These are phyloP conservation scores for Stemphylium beticola DNA, from an alignment of 2,329 filamentous ascomycete species.

Conservation along the genomic window DNA sequence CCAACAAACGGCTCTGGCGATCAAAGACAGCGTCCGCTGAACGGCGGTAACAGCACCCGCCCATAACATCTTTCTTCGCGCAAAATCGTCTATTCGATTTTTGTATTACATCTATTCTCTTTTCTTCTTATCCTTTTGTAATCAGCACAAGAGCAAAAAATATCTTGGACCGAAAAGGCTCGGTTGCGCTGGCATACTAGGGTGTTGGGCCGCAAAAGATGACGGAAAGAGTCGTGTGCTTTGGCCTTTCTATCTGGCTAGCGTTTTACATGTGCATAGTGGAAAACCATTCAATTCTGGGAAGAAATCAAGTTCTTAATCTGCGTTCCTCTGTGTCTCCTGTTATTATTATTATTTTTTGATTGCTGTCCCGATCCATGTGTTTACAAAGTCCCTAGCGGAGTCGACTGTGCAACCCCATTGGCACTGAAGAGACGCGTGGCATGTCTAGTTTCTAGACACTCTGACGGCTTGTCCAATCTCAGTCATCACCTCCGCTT, in stretches of 20 bases:
- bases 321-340: too few relatives aligned
- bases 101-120: background rate
- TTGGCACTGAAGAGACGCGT: too few relatives aligned
- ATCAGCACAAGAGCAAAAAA: background rate
- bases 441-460: too few relatives aligned
- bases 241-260: background rate
- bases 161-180: background rate
- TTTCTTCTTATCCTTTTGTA: conserved; percentile 9
- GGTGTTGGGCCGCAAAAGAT: conserved; percentile 5
- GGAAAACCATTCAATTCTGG: too few relatives aligned
- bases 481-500: too few relatives aligned
- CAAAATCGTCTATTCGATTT: background rate
- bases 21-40: conserved; percentile 10
- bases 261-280: background rate
- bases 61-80: background rate
- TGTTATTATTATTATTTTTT: too few relatives aligned
- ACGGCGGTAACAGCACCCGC: background rate
- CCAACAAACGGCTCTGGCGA: conserved; percentile 44
- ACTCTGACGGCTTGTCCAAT: too few relatives aligned
- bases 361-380: too few relatives aligned
- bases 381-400: too few relatives aligned
- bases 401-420: too few relatives aligned
- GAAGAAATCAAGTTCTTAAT: too few relatives aligned
- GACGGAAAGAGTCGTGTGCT: background rate
- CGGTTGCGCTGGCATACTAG: conserved; percentile 5